These are phyloP conservation scores for Biscogniauxia sp. DNA, from an alignment of 2,329 filamentous ascomycete species.

Conservation along the genomic window DNA sequence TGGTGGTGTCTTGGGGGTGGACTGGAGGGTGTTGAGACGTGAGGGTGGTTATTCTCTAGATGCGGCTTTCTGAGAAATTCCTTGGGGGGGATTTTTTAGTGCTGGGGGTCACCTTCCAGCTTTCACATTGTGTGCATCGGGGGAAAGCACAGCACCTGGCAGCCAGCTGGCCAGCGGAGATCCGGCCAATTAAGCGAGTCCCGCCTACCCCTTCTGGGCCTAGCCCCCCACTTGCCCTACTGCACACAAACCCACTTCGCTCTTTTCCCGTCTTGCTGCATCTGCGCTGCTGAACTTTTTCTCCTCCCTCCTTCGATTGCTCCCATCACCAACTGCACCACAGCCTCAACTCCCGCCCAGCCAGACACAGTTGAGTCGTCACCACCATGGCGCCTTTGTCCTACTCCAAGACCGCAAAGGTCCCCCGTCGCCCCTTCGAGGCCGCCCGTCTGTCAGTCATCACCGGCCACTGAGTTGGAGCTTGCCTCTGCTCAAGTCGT, in stretches of 20 bases:
- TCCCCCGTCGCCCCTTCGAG: constrained; percentile 97
- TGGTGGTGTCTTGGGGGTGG: constrained; percentile 34
- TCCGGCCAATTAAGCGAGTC: constrained; percentile 26
- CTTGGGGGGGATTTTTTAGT: constrained; percentile 23
- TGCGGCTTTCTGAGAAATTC: constrained; percentile 25
- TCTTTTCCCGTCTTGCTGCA: constrained; percentile 13
- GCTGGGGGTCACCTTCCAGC: constrained; percentile 4
- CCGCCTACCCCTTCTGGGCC: constrained; percentile 6
- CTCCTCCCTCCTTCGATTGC: constrained; percentile 7
- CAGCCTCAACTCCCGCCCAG: constrained; percentile 13
- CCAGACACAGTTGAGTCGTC: constrained; percentile 36
- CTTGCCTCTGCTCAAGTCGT: constrained; percentile 97
- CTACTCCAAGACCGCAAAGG: constrained; percentile 99
- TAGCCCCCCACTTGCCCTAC: constrained; percentile 29
- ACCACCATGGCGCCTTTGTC: constrained; percentile 55
- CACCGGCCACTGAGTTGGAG: constrained; percentile 96
- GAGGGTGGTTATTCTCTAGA: constrained; percentile 21
- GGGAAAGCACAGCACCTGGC: constrained; percentile 3
- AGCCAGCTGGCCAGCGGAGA: background rate
- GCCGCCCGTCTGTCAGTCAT: constrained; percentile 98
- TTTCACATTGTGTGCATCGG: constrained; percentile 17
- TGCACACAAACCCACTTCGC: constrained; percentile 26
- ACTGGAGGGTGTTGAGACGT: constrained; percentile 18
- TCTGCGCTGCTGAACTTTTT: constrained; percentile 21
- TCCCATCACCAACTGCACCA: constrained; percentile 21